Percentiles rank a stretch among this genome's conserved stretches.
Evolutionary conservation across 345 rosid genomes (phyloP).

Genomic region (Excoecaria cochinchinensis): DNA sequence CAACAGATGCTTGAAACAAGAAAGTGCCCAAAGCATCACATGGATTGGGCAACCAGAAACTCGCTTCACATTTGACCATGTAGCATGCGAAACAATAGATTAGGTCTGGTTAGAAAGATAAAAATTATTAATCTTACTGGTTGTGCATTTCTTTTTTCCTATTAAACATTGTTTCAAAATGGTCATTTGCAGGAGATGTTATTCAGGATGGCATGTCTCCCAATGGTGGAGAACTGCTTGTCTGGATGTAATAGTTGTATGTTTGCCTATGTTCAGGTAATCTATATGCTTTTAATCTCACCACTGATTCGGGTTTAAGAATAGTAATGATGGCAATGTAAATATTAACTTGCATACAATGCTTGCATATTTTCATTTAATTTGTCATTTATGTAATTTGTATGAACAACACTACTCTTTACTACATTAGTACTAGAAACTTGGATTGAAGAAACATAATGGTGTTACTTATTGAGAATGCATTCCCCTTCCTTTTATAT

Average conservation of each 20-base stretch:
- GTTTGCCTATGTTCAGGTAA: slow-evolving; percentile 99
- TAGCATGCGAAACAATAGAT: slow-evolving; percentile 88
- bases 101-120: slow-evolving; percentile 51
- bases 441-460: background rate
- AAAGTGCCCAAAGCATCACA: slow-evolving; percentile 67
- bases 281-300: background rate
- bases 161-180: slow-evolving; percentile 2
- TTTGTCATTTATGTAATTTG: no score
- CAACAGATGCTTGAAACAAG: slow-evolving; percentile 87
- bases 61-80: slow-evolving; percentile 84
- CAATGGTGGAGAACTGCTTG: slow-evolving; percentile 96
- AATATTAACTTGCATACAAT: no score
- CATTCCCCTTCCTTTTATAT: background rate
- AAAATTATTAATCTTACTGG: background rate
- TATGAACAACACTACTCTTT: no score
- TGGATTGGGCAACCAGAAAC: slow-evolving; percentile 92
- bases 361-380: no score
- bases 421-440: background rate
- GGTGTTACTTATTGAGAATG: background rate
- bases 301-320: no score
- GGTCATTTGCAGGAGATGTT: slow-evolving; percentile 66
- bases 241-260: slow-evolving; percentile 97
- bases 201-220: slow-evolving; percentile 82
- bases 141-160: background rate
- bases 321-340: no score